A percentile compares a stretch with the other conserved stretches of the same genome.
These are phyloP conservation scores for Mollisiaceae sp. DNA, from an alignment of 2,329 filamentous ascomycete species.

Conservation along the genomic window DNA sequence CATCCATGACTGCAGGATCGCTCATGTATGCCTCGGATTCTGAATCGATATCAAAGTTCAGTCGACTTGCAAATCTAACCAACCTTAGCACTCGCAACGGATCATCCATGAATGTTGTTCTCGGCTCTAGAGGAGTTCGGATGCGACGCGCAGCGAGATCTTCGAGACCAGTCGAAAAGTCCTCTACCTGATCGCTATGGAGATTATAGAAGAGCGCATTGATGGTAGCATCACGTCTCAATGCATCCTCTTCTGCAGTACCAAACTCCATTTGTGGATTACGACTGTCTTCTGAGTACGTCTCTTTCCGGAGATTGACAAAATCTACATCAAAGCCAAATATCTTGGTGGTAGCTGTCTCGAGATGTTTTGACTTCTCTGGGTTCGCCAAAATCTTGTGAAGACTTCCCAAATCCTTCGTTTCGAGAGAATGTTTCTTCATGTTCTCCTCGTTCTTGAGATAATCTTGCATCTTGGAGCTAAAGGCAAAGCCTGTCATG, in stretches of 20 bases:
- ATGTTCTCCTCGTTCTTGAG: conserved; percentile 65
- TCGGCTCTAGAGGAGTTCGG: conserved; percentile 83
- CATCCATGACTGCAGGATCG: conserved; percentile 75
- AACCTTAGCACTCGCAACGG: conserved; percentile 85
- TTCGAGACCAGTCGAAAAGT: conserved; percentile 78
- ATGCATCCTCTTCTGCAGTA: conserved; percentile 86
- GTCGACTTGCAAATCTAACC: conserved; percentile 86
- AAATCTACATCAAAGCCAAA: conserved; percentile 90
- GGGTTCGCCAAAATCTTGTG: conserved; percentile 92
- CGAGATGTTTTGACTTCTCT: conserved; percentile 94
- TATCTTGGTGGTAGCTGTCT: conserved; percentile 85
- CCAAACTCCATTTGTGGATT: conserved; percentile 95
- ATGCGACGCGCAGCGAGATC: conserved; percentile 79
- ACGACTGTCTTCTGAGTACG: conserved; percentile 84
- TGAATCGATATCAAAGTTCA: conserved; percentile 78
- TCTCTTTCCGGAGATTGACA: conserved; percentile 92
- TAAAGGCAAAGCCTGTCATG: conserved; percentile 82
- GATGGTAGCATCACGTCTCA: conserved; percentile 88
- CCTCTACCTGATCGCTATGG: conserved; percentile 78
- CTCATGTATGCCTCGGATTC: conserved; percentile 76
- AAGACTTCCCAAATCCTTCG: conserved; percentile 71
- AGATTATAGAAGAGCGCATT: conserved; percentile 98
- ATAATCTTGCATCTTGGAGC: conserved; percentile 70
- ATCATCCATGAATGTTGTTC: conserved; percentile 93
- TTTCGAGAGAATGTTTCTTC: conserved; percentile 62